Evolutionary conservation across 1,284 basidiomycete genomes (phyloP).

Genomic region (Exobasidium rhododendri): DNA sequence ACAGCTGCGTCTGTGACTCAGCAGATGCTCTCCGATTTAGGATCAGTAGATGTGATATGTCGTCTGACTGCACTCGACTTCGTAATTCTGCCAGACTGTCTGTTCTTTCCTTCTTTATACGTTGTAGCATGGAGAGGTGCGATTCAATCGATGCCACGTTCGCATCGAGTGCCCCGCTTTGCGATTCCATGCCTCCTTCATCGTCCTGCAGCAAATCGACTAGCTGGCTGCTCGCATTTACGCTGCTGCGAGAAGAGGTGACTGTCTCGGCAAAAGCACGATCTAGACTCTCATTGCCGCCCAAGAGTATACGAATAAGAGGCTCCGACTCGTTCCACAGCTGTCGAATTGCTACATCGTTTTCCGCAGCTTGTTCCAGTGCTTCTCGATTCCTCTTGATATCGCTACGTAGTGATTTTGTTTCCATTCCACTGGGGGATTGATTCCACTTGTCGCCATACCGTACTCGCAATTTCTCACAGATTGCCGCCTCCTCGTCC

Average conservation of each 20-base stretch:
- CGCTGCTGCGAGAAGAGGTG: neutral
- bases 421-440: slow-evolving; percentile 64
- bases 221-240: slow-evolving; percentile 6
- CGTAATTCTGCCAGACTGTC: slow-evolving; percentile 90
- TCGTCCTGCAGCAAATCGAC: slow-evolving; percentile 34
- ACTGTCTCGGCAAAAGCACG: slow-evolving; percentile 65
- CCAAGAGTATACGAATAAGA: slow-evolving; percentile 64
- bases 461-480: slow-evolving; percentile 62
- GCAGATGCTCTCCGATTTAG: slow-evolving; percentile 81
- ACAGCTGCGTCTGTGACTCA: slow-evolving; percentile 71
- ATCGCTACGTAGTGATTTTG: slow-evolving; percentile 68
- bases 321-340: slow-evolving; percentile 58
- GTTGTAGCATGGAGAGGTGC: slow-evolving; percentile 33
- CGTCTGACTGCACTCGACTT: slow-evolving; percentile 92
- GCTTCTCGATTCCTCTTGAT: slow-evolving; percentile 74
- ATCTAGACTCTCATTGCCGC: slow-evolving; percentile 63
- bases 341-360: slow-evolving; percentile 68
- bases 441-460: slow-evolving; percentile 87
- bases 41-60: slow-evolving; percentile 89
- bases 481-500: slow-evolving; percentile 55
- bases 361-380: slow-evolving; percentile 71
- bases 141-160: slow-evolving; percentile 36
- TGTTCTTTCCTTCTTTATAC: slow-evolving; percentile 64
- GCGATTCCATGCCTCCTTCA: slow-evolving; percentile 25
- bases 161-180: slow-evolving; percentile 23